phyloP scores from a whole-genome alignment of 208 protist species.

The Herpetomonas samuelpessoai region DNA sequence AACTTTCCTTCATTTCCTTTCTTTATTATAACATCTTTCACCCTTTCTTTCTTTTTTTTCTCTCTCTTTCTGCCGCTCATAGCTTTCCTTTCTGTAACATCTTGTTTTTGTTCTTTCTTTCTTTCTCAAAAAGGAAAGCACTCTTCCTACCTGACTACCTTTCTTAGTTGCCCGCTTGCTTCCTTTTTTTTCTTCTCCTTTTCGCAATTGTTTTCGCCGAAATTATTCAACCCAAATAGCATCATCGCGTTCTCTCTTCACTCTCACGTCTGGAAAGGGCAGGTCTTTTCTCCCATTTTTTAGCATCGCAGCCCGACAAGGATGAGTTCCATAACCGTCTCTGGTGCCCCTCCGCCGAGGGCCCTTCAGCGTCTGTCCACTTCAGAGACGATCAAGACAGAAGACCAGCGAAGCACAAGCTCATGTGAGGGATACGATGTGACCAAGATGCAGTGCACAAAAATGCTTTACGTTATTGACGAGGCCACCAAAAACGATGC shows the following conservation, averaged over 20 bases:
- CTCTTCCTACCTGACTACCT: background rate
- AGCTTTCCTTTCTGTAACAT: background rate
- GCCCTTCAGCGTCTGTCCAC: too few species aligned
- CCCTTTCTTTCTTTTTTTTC: slow-evolving; percentile 9
- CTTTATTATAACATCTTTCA: slow-evolving; percentile 2
- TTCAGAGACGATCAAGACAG: background rate
- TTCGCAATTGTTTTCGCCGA: background rate
- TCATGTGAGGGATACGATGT: slow-evolving; percentile 4
- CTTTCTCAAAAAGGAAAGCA: background rate
- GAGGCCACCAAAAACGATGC: slow-evolving; percentile 42
- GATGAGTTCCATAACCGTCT: background rate
- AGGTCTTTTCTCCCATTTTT: too few species aligned
- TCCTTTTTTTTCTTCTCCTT: background rate
- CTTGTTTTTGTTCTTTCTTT: background rate
- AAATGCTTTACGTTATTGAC: slow-evolving; percentile 24
- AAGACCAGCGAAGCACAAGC: background rate
- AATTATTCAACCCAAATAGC: too few species aligned
- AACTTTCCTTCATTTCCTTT: slow-evolving; percentile 2
- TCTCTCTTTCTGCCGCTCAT: background rate
- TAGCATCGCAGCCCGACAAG: too few species aligned
- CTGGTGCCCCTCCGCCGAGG: background rate
- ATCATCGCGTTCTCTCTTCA: background rate
- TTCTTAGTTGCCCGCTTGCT: background rate
- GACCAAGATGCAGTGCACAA: slow-evolving; percentile 37
- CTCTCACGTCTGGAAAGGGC: background rate